Base-by-base conservation (phyloP, 2,329 filamentous ascomycete species). In the Rachicladosporium sp. region DNA sequence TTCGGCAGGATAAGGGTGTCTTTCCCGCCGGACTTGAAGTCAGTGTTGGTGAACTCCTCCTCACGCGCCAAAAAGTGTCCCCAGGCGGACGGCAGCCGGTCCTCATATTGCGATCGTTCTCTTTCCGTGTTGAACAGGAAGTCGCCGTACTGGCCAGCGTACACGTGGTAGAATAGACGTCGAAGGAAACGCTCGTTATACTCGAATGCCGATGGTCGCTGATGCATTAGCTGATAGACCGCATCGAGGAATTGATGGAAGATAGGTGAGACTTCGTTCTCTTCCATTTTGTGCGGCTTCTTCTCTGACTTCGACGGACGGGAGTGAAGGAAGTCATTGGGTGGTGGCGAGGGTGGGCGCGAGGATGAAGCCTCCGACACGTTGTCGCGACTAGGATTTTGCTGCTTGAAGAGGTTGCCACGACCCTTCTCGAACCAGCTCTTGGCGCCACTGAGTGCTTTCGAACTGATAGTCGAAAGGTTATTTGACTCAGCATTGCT, bases 231-330 rank as follows among this genome's bases (percentile, higher is more conserved):
- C 59, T 98, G 91, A 57, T 91, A 96, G 1, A 85, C 86, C 30
- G 86, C 87, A 55, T 96, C 91, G 7, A 98, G 73, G 61, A 96
- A 98, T 56, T 98, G 91, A 53, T 98, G 91, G 61, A 98, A 98
- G 15, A 98, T 84, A 0, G 91, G 91, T 44, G 87, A 93, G 29
- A 93, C 82, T 65, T 96, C 91, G 50, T 85, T 91, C n/a, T 80
- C 78, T 43, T 78, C 78, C 1, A 87, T 95, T 7, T 78, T 73
- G 50, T 85, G 77, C 35, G 52, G 44, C 48, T 74, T 73, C 41
- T 79, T 73, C 33, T 70, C 65, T 27, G 68, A 62, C 6, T 60
- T 57, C 27, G 56, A 59, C 58, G 38, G 61, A 49, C 36, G 61
- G 27, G 73, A 64, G 29, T 65, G 60, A 19, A 77, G 69, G 15